Evolutionary conservation across 2,329 filamentous ascomycete species (phyloP).

Genomic region (Claviceps africana): DNA sequence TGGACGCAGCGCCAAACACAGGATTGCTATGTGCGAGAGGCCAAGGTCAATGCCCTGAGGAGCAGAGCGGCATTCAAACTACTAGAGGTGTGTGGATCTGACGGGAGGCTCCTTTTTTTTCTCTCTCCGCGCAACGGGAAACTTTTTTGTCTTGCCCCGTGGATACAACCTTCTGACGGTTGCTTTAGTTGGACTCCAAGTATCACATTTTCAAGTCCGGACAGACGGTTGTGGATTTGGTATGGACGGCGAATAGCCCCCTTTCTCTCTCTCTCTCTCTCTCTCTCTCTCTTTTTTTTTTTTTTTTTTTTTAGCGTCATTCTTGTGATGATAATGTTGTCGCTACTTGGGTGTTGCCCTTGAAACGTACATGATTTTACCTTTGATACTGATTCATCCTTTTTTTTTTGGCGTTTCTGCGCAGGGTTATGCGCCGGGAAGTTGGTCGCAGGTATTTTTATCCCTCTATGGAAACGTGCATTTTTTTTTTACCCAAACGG

Average conservation of each 20-base stretch:
- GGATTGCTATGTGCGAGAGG: constrained; percentile 61
- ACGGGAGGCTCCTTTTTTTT: too few species aligned
- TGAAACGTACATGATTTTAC: neutral
- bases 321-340: neutral
- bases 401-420: neutral
- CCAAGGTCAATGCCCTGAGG: constrained; percentile 67
- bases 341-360: neutral
- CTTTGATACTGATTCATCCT: neutral
- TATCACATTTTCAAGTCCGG: constrained; percentile 65
- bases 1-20: constrained; percentile 71
- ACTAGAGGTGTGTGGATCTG: constrained; percentile 50
- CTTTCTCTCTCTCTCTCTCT: neutral
- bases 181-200: constrained; percentile 59
- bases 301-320: too few species aligned
- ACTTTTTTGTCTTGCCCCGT: neutral
- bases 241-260: constrained; percentile 23
- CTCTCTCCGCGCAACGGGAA: too few species aligned
- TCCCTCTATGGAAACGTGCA: too few species aligned
- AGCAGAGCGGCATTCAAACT: constrained; percentile 91
- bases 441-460: constrained; percentile 49
- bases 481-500: neutral
- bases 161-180: neutral
- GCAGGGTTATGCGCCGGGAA: constrained; percentile 63
- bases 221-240: constrained; percentile 81
- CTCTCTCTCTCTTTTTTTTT: too few species aligned